Evolutionary conservation across 192 early-diverging fungal genomes (phyloP).

Genomic region (Umbelopsis vinacea): DNA sequence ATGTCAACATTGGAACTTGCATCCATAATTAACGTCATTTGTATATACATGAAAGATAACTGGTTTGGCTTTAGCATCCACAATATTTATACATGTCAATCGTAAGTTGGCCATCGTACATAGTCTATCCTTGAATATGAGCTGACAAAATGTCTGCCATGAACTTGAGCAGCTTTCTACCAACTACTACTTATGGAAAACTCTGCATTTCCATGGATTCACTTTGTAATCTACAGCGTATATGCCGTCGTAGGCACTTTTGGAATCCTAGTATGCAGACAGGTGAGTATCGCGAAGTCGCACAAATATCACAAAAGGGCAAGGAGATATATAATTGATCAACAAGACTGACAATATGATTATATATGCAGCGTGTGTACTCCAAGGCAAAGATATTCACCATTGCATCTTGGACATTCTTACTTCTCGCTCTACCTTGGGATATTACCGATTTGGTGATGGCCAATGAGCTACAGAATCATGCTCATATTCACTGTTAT

Average conservation of each 20-base stretch:
- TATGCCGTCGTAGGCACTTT: neutral
- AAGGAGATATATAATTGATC: neutral
- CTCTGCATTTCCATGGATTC: constrained; percentile 3
- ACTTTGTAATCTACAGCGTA: neutral
- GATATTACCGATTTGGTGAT: constrained; percentile 3
- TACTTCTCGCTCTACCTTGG: constrained; percentile 2
- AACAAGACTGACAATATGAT: neutral
- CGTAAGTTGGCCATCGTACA: neutral
- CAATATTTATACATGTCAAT: constrained; percentile 3
- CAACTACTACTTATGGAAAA: constrained; percentile 5
- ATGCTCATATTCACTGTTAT: constrained; percentile 8
- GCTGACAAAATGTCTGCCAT: neutral
- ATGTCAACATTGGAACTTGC: neutral
- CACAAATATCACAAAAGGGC: neutral
- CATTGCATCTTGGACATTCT: neutral
- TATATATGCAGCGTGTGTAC: neutral
- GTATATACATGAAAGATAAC: neutral
- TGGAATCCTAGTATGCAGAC: neutral
- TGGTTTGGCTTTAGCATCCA: constrained; percentile 1
- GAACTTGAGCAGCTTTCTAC: neutral
- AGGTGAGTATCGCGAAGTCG: neutral
- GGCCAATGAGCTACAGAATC: constrained; percentile 2
- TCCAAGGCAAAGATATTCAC: constrained; percentile 3
- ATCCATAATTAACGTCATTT: no score
- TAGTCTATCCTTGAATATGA: neutral